phyloP scores from a whole-genome alignment of 495 filamentous ascomycete genomes.

The Hyaloscypha bicolor region DNA sequence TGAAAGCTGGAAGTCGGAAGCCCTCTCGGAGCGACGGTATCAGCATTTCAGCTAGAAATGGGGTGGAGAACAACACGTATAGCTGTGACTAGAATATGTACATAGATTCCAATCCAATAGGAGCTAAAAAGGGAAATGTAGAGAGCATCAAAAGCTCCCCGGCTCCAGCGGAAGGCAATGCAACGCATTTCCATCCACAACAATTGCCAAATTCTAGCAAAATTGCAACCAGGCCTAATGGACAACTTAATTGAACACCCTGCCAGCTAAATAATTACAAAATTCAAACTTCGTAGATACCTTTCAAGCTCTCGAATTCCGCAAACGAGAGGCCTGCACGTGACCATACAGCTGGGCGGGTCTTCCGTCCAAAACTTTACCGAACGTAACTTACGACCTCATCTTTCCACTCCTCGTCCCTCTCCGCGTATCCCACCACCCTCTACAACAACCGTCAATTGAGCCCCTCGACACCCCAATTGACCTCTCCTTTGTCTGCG shows the following conservation, averaged over 20 bases:
- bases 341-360: not conserved
- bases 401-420: not conserved
- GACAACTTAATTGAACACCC: not conserved
- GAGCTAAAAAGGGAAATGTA: not conserved
- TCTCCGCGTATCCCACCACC: not conserved
- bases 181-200: not conserved
- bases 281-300: not conserved
- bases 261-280: not conserved
- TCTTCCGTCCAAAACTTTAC: not conserved
- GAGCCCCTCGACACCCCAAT: constrained; percentile 11
- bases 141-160: not conserved
- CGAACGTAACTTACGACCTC: not conserved
- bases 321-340: not conserved
- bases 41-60: not conserved
- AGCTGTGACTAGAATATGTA: too few relatives aligned
- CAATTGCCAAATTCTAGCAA: not conserved
- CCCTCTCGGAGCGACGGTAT: not conserved
- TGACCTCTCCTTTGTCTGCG: constrained; percentile 9
- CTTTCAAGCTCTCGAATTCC: not conserved
- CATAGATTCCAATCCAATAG: too few relatives aligned
- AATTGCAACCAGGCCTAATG: not conserved
- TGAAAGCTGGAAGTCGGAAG: not conserved
- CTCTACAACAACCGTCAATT: constrained; percentile 6
- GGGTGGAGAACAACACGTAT: not conserved
- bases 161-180: not conserved